A percentile compares a stretch with the other conserved stretches of the same genome.
These are phyloP conservation scores for Trametes gibbosa DNA, from an alignment of 768 basidiomycete species.

Conservation along the genomic window DNA sequence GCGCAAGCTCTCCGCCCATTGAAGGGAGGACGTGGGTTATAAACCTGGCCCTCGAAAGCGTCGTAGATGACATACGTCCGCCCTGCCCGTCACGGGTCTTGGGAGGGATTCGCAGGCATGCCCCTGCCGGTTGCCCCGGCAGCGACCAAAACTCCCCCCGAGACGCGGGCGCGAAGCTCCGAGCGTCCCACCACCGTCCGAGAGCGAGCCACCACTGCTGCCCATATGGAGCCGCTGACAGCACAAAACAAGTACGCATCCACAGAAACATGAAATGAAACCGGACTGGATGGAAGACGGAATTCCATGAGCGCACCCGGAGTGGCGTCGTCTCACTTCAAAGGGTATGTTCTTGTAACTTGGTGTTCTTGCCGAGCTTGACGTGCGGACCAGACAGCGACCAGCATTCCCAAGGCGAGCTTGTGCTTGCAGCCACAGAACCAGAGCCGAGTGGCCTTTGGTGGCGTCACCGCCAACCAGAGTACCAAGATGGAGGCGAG, in stretches of 20 bases:
- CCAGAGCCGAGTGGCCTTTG: not conserved
- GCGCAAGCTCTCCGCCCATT: constrained; percentile 11
- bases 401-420: too few relatives aligned
- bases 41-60: constrained; percentile 18
- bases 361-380: not conserved
- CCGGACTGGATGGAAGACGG: not conserved
- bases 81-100: constrained; percentile 12
- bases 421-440: too few relatives aligned
- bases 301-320: not conserved
- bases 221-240: not conserved
- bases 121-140: constrained; percentile 16
- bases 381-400: too few relatives aligned
- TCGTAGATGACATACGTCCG: constrained; percentile 20
- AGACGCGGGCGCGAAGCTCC: not conserved
- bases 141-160: constrained; percentile 18
- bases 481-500: not conserved
- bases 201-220: constrained; percentile 8
- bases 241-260: not conserved
- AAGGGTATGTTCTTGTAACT: not conserved
- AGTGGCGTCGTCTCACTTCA: too few relatives aligned
- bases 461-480: not conserved
- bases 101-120: constrained; percentile 12
- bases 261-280: not conserved
- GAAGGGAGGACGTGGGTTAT: constrained; percentile 19
- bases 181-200: constrained; percentile 13